Percentiles rank a stretch among this genome's conserved stretches.
phyloP scores from a whole-genome alignment of 2,329 filamentous ascomycete species.

The Clonostachys chloroleuca region DNA sequence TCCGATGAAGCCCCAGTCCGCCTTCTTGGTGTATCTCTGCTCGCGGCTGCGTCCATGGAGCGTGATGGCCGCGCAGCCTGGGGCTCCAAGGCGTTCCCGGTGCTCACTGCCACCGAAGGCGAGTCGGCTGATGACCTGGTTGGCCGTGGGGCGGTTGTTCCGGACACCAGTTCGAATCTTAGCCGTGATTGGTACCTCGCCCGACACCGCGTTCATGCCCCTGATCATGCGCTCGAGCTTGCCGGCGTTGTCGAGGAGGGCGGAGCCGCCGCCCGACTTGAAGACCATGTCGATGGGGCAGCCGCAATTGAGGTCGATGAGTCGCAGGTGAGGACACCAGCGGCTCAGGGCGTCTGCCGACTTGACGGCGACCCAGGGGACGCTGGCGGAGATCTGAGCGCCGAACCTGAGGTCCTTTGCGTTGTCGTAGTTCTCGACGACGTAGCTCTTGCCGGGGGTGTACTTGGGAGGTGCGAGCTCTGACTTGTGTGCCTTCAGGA shows the following conservation, averaged over 20 bases:
- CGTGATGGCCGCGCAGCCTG: constrained; percentile 91
- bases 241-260: constrained; percentile 78
- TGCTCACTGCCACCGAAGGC: constrained; percentile 75
- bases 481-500: constrained; percentile 87
- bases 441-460: constrained; percentile 36
- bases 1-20: constrained; percentile 94
- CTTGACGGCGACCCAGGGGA: constrained; percentile 87
- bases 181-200: constrained; percentile 85
- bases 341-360: constrained; percentile 76
- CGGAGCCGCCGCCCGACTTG: constrained; percentile 83
- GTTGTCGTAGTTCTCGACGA: constrained; percentile 78
- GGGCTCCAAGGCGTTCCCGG: constrained; percentile 64
- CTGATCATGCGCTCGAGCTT: constrained; percentile 94
- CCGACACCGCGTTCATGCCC: constrained; percentile 92
- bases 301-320: constrained; percentile 94
- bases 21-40: constrained; percentile 85
- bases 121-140: constrained; percentile 77
- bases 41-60: constrained; percentile 91
- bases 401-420: constrained; percentile 82
- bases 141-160: constrained; percentile 72
- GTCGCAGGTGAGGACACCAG: constrained; percentile 76
- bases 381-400: constrained; percentile 87
- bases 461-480: constrained; percentile 72
- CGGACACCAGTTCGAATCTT: constrained; percentile 93
- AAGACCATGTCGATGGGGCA: constrained; percentile 96